Conservation (phyloP, 495 filamentous ascomycete species). For the Pyrenula aspistea region DNA sequence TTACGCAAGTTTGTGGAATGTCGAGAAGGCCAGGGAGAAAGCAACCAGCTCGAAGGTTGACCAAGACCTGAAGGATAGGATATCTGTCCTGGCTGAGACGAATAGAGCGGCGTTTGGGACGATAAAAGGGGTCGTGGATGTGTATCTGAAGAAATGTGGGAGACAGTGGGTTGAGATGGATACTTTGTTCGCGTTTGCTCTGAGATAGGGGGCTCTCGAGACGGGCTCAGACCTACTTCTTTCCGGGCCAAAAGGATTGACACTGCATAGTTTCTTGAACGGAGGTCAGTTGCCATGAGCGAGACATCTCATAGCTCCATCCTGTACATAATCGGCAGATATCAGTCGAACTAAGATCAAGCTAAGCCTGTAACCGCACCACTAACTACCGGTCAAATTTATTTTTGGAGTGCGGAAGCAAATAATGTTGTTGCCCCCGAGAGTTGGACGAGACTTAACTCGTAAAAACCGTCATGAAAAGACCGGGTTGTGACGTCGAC, state of each 20-base stretch:
- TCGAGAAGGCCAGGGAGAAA: constrained; percentile 60
- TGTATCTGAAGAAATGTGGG: constrained; percentile 85
- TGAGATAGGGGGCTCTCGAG: neutral
- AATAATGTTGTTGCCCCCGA: too few species aligned
- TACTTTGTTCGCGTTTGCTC: constrained; percentile 57
- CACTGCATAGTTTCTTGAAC: too few species aligned
- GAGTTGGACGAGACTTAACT: too few species aligned
- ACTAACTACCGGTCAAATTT: too few species aligned
- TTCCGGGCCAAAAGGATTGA: too few species aligned
- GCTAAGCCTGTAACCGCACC: too few species aligned
- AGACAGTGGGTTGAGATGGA: constrained; percentile 96
- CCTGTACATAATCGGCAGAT: too few species aligned
- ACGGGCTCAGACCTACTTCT: neutral
- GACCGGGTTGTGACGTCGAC: neutral
- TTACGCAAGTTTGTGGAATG: constrained; percentile 76
- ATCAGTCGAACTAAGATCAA: too few species aligned
- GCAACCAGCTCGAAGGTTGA: constrained; percentile 25
- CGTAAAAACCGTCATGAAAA: too few species aligned
- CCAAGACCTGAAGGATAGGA: constrained; percentile 43
- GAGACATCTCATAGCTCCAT: too few species aligned
- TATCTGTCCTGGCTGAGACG: constrained; percentile 60
- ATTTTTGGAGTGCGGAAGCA: too few species aligned
- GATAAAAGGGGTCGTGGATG: constrained; percentile 65
- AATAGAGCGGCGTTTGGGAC: constrained; percentile 70
- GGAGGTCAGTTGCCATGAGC: too few species aligned